phyloP scores from a whole-genome alignment of 306 rosid species.

The Biancaea sappan region DNA sequence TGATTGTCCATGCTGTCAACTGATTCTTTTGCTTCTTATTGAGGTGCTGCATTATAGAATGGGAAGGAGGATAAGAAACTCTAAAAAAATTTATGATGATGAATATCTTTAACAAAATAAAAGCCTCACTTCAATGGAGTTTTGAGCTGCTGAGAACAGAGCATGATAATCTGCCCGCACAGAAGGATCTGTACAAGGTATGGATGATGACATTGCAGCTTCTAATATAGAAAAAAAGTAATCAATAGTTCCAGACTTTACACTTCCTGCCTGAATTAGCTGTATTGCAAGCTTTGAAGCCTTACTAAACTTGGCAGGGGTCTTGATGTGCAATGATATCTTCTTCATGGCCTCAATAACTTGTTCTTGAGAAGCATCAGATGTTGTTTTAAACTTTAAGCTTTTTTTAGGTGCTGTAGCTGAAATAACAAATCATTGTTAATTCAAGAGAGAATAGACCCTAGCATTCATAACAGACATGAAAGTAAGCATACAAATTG shows the following conservation, averaged over 20 bases:
- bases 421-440: constrained; percentile 37
- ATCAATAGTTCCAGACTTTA: constrained; percentile 70
- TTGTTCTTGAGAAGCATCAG: constrained; percentile 89
- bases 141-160: constrained; percentile 67
- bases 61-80: constrained; percentile 18
- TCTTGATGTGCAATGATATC: constrained; percentile 86
- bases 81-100: neutral
- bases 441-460: constrained; percentile 22
- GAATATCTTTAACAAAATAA: neutral
- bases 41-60: constrained; percentile 57
- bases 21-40: constrained; percentile 79
- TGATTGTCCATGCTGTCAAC: constrained; percentile 62
- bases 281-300: constrained; percentile 93
- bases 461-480: neutral
- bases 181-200: constrained; percentile 76
- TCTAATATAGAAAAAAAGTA: constrained; percentile 68
- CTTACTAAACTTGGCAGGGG: constrained; percentile 75
- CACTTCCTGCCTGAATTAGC: constrained; percentile 90
- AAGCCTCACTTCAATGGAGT: constrained; percentile 60
- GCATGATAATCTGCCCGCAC: constrained; percentile 76
- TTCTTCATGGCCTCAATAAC: constrained; percentile 89
- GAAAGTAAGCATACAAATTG: neutral
- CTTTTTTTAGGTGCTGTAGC: constrained; percentile 67
- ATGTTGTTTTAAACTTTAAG: constrained; percentile 77
- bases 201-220: constrained; percentile 76